Conservation (phyloP, 164 flowering plant genomes). For the Warburgia ugandensis region DNA sequence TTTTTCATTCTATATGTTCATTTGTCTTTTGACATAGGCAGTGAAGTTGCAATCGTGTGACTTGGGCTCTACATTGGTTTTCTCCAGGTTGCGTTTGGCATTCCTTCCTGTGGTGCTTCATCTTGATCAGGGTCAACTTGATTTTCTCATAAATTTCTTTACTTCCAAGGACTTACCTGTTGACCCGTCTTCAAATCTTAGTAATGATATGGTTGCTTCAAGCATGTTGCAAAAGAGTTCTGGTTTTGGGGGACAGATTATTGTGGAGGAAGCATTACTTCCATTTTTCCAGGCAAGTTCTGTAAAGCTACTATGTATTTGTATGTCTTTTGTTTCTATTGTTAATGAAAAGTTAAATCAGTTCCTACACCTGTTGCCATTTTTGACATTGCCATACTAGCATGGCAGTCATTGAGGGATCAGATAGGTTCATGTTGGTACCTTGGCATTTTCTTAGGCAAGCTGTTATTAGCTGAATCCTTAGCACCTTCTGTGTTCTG, state of each 20-base stretch:
- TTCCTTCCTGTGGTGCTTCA: conserved; percentile 75
- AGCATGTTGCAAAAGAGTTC: conserved; percentile 15
- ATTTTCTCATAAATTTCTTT: conserved; percentile 79
- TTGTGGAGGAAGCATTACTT: conserved; percentile 84
- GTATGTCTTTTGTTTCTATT: not conserved
- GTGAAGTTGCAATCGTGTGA: not conserved
- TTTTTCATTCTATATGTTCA: no score
- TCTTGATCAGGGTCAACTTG: conserved; percentile 94
- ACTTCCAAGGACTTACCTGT: conserved; percentile 28
- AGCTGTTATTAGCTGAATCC: no score
- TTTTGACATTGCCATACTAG: not conserved
- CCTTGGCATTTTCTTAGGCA: no score
- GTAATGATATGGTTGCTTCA: conserved; percentile 32
- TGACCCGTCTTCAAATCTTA: conserved; percentile 29
- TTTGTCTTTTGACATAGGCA: not conserved
- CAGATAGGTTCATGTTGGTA: no score
- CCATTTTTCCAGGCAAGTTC: conserved; percentile 89
- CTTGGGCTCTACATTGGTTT: not conserved
- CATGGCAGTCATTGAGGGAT: no score
- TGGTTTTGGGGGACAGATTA: conserved; percentile 24
- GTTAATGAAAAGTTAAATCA: not conserved
- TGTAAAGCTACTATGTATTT: not conserved
- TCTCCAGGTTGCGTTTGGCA: conserved; percentile 60
- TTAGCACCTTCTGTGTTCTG: no score
- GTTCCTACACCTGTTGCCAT: not conserved